These are phyloP conservation scores for Bocquillonia castaneifolia DNA, from an alignment of 441 rosid species.

Conservation along the genomic window DNA sequence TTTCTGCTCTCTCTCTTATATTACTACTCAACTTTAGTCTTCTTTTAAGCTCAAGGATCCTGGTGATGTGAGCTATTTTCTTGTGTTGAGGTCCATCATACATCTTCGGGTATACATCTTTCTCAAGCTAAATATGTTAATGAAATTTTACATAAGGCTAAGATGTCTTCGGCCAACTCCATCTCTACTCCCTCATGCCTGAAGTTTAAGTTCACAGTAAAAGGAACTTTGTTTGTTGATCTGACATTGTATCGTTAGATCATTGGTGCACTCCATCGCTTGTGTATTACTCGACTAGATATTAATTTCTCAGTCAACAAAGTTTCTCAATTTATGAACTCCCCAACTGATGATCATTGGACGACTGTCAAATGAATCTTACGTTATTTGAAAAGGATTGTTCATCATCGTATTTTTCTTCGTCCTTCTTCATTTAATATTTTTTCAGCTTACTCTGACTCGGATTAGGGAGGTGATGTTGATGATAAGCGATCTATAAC, in stretches of 20 bases:
- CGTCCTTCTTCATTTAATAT: not conserved
- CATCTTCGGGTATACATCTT: no score
- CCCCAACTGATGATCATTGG: not conserved
- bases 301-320: not conserved
- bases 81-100: no score
- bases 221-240: no score
- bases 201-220: not conserved
- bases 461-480: not conserved
- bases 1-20: no score
- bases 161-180: not conserved
- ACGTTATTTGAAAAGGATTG: not conserved
- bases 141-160: no score
- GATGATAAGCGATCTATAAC: not conserved
- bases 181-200: not conserved
- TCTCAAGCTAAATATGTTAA: no score
- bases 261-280: not conserved
- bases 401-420: not conserved
- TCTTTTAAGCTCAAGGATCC: no score
- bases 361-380: not conserved
- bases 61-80: no score
- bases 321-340: not conserved
- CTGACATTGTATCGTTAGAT: not conserved
- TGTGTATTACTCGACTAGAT: not conserved
- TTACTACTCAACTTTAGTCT: no score
- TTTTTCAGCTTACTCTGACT: no score